Base-by-base conservation (phyloP, 441 rosid genomes). In the Erodium chrysanthum region DNA sequence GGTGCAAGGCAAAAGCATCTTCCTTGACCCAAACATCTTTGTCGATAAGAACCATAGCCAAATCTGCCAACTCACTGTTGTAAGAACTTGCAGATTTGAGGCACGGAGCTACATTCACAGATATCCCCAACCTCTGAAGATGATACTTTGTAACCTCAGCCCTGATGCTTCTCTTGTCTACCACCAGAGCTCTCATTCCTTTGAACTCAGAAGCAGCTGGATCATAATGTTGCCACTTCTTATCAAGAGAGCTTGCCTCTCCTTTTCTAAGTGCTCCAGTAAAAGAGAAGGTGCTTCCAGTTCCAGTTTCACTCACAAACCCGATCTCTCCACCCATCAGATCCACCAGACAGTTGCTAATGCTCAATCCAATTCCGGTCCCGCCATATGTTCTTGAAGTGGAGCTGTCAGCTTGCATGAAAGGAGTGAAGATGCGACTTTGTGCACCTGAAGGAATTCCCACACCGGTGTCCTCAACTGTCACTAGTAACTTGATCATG, bases 371-470 rank as follows among this genome's bases (percentile, higher is more conserved):
- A 64, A 94, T 94, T 66, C 97, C 97, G 21, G 99, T 94, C 27
- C 99, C 96, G 67, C 97, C 99, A 78, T 94, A 84, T 17, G 90
- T 90, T 60, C 99, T 85, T 7, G 99, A 94, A 25, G 97, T 94
- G 66, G 99, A 94, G 69, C 99, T 94, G 70, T 94, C 99, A n/a
- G 96, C 99, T 80, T 94, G 99, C 90, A 94, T 82, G 73, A 94
- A 94, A 65, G 96, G 99, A 4, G 92, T 89, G 82, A 94, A 94
- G 71, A 94, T 91, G 12, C 86, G 85, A 70, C 68, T 73, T 62
- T 94, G 96, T 62, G 96, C 96, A 8, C 85, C 96, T 12, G 66
- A 29, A 61, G 88, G 92, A 78, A 94, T 94, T 52, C 97, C 97
- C 3, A 86, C 85, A 15, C 97, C 97, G 20, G 99, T 94, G 73